These are phyloP conservation scores for Acanthamoeba healyi DNA, from an alignment of 208 protist species.

Conservation along the genomic window DNA sequence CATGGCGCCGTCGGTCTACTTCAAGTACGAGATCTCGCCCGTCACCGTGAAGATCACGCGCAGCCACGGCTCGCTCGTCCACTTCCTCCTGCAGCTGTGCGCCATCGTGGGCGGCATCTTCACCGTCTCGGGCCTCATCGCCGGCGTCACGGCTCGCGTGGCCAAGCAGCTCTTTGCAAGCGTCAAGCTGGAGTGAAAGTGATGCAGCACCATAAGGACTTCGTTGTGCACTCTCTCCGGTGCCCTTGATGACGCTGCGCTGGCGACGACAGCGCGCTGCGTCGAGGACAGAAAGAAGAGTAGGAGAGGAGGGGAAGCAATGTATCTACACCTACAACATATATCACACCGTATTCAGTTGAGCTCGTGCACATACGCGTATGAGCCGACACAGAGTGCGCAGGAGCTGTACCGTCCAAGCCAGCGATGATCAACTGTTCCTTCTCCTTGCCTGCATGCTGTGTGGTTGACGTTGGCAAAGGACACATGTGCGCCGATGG, in stretches of 20 bases:
- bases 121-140: slow-evolving; percentile 53
- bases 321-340: background rate
- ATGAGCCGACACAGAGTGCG: no score
- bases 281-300: background rate
- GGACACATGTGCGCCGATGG: no score
- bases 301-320: background rate
- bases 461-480: no score
- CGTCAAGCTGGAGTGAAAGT: background rate
- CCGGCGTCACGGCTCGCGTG: background rate
- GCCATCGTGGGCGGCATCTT: slow-evolving; percentile 62
- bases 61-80: slow-evolving; percentile 30
- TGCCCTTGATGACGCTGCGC: no score
- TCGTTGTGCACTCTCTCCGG: no score
- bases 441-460: no score
- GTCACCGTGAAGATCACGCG: slow-evolving; percentile 57
- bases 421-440: no score
- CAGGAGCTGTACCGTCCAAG: no score
- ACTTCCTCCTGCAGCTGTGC: slow-evolving; percentile 66
- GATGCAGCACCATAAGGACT: background rate
- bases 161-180: background rate
- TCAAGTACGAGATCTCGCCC: slow-evolving; percentile 71
- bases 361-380: background rate
- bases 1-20: slow-evolving; percentile 32
- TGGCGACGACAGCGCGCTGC: background rate
- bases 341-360: background rate